Percentiles rank a stretch among this genome's conserved stretches.
These are phyloP conservation scores for Glutinoglossum americanum DNA, from an alignment of 495 filamentous ascomycete species.

Conservation along the genomic window DNA sequence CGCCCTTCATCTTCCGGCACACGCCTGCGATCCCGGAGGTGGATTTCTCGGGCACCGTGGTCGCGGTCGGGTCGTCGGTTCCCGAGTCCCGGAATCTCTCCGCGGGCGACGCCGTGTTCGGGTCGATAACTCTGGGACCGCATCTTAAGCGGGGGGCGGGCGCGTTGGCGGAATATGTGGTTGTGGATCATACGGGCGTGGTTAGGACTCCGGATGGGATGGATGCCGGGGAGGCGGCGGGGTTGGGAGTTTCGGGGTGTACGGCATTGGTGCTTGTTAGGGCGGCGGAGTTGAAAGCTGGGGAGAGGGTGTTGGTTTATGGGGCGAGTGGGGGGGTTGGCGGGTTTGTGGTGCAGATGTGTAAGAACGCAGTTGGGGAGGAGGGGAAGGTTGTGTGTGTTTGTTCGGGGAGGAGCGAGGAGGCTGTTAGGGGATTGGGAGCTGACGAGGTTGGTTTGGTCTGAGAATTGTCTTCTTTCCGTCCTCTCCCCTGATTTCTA, in stretches of 20 bases:
- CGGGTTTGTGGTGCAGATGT: slow-evolving; percentile 19
- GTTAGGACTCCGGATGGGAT: slow-evolving; percentile 10
- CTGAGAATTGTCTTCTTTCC: not conserved
- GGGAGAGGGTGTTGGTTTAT: slow-evolving; percentile 18
- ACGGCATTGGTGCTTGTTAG: slow-evolving; percentile 16
- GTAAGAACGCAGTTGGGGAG: slow-evolving; percentile 13
- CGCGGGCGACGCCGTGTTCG: slow-evolving; percentile 16
- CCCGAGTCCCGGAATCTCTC: slow-evolving; percentile 5
- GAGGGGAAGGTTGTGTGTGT: slow-evolving; percentile 19
- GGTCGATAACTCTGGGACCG: slow-evolving; percentile 12
- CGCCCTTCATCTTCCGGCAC: slow-evolving; percentile 16
- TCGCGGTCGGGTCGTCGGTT: slow-evolving; percentile 10
- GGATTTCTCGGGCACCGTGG: slow-evolving; percentile 22
- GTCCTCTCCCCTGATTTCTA: not conserved
- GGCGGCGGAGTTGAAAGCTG: slow-evolving; percentile 9
- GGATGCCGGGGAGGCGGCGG: slow-evolving; percentile 13
- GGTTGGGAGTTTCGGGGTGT: slow-evolving; percentile 15
- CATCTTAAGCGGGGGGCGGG: slow-evolving; percentile 14
- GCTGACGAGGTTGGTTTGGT: slow-evolving; percentile 15
- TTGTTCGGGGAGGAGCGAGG: slow-evolving; percentile 16
- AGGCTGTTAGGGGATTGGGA: slow-evolving; percentile 16
- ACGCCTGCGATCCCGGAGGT: slow-evolving; percentile 19
- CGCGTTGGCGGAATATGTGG: slow-evolving; percentile 17
- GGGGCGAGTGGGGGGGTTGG: slow-evolving; percentile 23
- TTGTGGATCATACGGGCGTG: slow-evolving; percentile 12